phyloP scores from a whole-genome alignment of 192 early-diverging fungal genomes.

The Piromyces finnis region DNA sequence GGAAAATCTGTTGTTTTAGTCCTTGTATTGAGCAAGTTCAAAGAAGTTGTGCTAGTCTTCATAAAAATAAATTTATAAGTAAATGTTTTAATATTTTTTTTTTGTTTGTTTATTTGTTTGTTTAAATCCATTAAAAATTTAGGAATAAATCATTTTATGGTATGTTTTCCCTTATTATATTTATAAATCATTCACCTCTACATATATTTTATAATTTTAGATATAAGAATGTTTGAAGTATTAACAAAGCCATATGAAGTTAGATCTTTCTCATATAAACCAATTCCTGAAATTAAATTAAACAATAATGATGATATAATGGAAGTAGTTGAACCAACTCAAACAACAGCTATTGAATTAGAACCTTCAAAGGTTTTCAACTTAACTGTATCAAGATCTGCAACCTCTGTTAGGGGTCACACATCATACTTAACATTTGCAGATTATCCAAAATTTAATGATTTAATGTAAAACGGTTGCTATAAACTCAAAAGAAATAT shows the following conservation, averaged over 20 bases:
- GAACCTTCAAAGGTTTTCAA: conserved; percentile 9
- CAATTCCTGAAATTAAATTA: conserved; percentile 19
- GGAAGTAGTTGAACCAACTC: conserved; percentile 2
- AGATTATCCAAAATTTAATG: conserved; percentile 33
- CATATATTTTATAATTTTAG: too few relatives aligned
- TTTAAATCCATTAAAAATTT: too few relatives aligned
- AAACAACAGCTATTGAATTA: background rate
- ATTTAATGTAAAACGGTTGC: background rate
- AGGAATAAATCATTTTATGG: too few relatives aligned
- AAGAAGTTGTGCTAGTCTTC: conserved; percentile 52
- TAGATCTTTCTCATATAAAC: conserved; percentile 31
- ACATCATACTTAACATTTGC: conserved; percentile 94
- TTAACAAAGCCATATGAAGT: conserved; percentile 64
- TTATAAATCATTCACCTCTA: too few relatives aligned
- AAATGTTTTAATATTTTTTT: too few relatives aligned
- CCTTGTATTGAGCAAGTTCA: conserved; percentile 94
- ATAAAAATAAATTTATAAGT: conserved; percentile 77
- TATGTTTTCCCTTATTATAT: too few relatives aligned
- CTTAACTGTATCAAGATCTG: conserved; percentile 40
- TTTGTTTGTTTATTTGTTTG: too few relatives aligned
- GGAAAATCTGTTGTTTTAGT: conserved; percentile 83
- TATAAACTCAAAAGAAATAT: too few relatives aligned
- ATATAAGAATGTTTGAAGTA: conserved; percentile 85
- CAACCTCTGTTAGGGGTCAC: conserved; percentile 53
- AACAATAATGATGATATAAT: conserved; percentile 4